Evolutionary conservation across 2,329 filamentous ascomycete genomes (phyloP).

Genomic region (Claviceps paspali): DNA sequence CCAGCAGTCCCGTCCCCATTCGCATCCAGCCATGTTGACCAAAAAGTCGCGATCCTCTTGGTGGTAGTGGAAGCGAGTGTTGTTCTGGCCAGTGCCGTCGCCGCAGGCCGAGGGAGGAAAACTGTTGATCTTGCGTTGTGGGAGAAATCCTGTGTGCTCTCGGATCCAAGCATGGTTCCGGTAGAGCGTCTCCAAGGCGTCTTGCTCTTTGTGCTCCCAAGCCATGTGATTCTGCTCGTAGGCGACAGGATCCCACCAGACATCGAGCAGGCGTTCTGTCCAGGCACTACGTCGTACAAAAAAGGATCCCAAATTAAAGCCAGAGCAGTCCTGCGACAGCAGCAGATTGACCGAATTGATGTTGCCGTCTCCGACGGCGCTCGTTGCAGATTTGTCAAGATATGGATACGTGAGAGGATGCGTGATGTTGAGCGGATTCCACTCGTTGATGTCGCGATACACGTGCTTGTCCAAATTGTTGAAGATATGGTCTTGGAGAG

Average conservation of each 20-base stretch:
- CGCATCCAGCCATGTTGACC: conserved; percentile 97
- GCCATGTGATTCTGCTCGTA: conserved; percentile 99
- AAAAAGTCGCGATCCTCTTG: conserved; percentile 78
- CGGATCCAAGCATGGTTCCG: conserved; percentile 84
- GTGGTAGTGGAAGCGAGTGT: conserved; percentile 72
- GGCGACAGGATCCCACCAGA: conserved; percentile 96
- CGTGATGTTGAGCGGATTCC: conserved; percentile 86
- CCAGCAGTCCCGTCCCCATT: conserved; percentile 96
- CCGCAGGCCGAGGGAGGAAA: conserved; percentile 85
- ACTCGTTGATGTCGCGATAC: conserved; percentile 92
- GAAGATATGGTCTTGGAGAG: conserved; percentile 83
- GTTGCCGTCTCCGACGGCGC: conserved; percentile 61
- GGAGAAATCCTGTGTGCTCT: conserved; percentile 73
- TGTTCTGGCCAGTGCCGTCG: conserved; percentile 46
- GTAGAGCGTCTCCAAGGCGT: conserved; percentile 87
- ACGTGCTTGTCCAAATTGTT: conserved; percentile 56
- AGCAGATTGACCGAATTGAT: conserved; percentile 71
- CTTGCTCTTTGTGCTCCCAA: conserved; percentile 98
- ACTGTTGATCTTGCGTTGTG: conserved; percentile 84
- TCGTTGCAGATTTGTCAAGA: conserved; percentile 60
- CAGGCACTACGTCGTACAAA: conserved; percentile 74
- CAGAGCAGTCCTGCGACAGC: conserved; percentile 82
- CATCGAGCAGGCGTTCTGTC: conserved; percentile 81
- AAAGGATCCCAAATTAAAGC: conserved; percentile 95
- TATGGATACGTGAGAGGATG: conserved; percentile 64